Conservation (phyloP, 2,329 filamentous ascomycete genomes). For the Colletotrichum euphorbiae region DNA sequence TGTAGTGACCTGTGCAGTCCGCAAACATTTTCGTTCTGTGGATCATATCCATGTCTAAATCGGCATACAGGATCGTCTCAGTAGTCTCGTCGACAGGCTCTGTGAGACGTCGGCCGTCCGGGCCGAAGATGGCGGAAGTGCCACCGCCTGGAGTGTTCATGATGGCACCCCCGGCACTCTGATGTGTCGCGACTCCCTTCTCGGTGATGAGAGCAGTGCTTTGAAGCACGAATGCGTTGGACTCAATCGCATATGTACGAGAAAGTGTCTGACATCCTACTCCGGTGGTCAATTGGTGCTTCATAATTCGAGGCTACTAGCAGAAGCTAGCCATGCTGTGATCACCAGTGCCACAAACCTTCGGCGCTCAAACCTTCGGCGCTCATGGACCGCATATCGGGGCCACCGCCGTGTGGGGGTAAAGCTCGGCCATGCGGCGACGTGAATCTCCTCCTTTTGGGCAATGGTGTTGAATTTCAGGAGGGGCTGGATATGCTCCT, state of each 20-base stretch:
- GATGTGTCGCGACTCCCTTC: constrained; percentile 53
- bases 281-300: constrained; percentile 44
- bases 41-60: constrained; percentile 60
- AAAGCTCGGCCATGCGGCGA: constrained; percentile 46
- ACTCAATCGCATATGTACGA: constrained; percentile 55
- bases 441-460: constrained; percentile 46
- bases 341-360: constrained; percentile 29
- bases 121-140: constrained; percentile 62
- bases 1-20: constrained; percentile 53
- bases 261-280: constrained; percentile 50
- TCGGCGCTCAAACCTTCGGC: constrained; percentile 35
- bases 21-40: constrained; percentile 54
- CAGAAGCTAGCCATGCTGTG: constrained; percentile 11
- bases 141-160: constrained; percentile 57
- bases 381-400: constrained; percentile 34
- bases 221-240: constrained; percentile 55
- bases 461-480: constrained; percentile 48
- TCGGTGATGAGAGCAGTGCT: constrained; percentile 55
- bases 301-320: not conserved
- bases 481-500: constrained; percentile 68
- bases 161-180: constrained; percentile 51
- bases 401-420: constrained; percentile 29
- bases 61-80: constrained; percentile 63
- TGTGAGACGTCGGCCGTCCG: constrained; percentile 61
- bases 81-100: constrained; percentile 51